Evolutionary conservation across 768 basidiomycete species (phyloP).

Genomic region (Xerocomellus amylosporus): DNA sequence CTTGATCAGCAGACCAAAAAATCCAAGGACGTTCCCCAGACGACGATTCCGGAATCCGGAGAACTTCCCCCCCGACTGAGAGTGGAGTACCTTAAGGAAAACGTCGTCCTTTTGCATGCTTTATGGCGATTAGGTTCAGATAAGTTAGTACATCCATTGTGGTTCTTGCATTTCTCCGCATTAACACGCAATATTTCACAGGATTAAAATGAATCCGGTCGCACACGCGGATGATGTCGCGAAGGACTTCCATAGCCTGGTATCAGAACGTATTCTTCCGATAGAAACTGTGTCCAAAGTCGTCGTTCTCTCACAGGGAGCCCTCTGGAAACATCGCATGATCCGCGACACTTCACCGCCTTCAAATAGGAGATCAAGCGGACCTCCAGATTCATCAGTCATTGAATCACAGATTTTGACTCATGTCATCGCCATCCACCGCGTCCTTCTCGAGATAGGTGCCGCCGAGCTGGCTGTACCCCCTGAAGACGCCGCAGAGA

Average conservation of each 20-base stretch:
- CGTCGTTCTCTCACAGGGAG: conserved; percentile 72
- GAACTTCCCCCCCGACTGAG: conserved; percentile 47
- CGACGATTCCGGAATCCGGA: conserved; percentile 28
- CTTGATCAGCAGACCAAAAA: conserved; percentile 57
- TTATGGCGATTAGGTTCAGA: conserved; percentile 57
- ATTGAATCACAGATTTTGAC: conserved; percentile 65
- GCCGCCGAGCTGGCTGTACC: conserved; percentile 55
- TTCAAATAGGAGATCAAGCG: conserved; percentile 25
- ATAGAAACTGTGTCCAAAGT: conserved; percentile 74
- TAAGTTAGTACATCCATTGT: conserved; percentile 45
- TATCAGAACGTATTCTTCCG: conserved; percentile 68
- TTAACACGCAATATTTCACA: conserved; percentile 10
- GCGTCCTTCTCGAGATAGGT: conserved; percentile 64
- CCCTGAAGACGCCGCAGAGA: conserved; percentile 50
- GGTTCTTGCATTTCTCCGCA: background rate
- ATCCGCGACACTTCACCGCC: conserved; percentile 47
- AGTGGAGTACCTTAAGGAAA: conserved; percentile 68
- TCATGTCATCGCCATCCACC: conserved; percentile 66
- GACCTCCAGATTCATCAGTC: conserved; percentile 28
- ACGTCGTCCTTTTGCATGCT: conserved; percentile 73
- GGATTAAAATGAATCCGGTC: conserved; percentile 44
- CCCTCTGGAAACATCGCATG: conserved; percentile 83
- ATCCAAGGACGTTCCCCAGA: conserved; percentile 38
- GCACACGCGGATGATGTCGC: conserved; percentile 48
- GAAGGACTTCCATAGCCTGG: conserved; percentile 56